These are phyloP conservation scores for Vinca minor DNA, from an alignment of 257 asterid genomes.

Conservation along the genomic window DNA sequence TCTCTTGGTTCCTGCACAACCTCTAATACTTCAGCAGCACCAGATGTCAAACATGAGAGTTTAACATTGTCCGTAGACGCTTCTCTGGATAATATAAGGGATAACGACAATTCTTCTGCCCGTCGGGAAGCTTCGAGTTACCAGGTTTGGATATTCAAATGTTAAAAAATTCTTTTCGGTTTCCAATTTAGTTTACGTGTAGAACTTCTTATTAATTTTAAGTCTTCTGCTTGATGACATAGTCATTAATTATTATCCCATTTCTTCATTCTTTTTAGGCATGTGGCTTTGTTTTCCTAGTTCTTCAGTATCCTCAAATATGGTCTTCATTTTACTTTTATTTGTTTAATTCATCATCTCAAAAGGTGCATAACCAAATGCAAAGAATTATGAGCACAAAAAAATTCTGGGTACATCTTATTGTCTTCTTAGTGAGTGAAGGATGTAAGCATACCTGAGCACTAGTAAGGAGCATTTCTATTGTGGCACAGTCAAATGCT, in stretches of 20 bases:
- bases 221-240: background rate
- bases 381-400: background rate
- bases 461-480: background rate
- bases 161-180: background rate
- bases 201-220: background rate
- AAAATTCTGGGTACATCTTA: background rate
- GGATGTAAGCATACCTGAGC: background rate
- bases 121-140: conserved; percentile 23
- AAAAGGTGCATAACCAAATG: background rate
- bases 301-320: background rate
- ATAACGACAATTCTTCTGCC: conserved; percentile 20
- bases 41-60: conserved; percentile 32
- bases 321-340: background rate
- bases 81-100: conserved; percentile 19
- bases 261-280: background rate
- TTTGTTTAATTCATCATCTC: background rate
- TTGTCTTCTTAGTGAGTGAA: background rate
- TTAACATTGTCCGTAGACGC: conserved; percentile 24
- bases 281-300: background rate
- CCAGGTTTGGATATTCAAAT: conserved; percentile 40
- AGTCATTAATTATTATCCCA: background rate
- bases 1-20: background rate
- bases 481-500: background rate
- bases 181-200: background rate
- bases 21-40: conserved; percentile 26